These are phyloP conservation scores for Penicillium rolfsii DNA, from an alignment of 2,329 filamentous ascomycete species.

Conservation along the genomic window DNA sequence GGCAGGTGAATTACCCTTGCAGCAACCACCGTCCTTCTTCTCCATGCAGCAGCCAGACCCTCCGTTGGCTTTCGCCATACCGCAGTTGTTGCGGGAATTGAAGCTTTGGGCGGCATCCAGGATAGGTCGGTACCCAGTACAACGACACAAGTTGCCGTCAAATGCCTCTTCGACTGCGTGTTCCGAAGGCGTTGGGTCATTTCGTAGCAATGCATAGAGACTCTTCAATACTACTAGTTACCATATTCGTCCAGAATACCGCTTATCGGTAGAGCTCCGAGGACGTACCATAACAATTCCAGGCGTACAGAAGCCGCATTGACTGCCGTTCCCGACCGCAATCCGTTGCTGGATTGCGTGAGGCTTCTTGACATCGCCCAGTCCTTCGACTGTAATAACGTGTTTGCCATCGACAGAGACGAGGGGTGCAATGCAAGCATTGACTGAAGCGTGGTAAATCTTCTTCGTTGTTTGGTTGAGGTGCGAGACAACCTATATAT, in stretches of 20 bases:
- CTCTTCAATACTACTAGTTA: constrained; percentile 56
- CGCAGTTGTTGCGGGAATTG: constrained; percentile 56
- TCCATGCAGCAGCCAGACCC: constrained; percentile 75
- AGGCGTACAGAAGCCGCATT: constrained; percentile 95
- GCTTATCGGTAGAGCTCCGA: background rate
- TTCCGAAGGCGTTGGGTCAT: constrained; percentile 75
- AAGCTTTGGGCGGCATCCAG: constrained; percentile 93
- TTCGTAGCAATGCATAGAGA: constrained; percentile 87
- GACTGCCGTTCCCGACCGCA: constrained; percentile 86
- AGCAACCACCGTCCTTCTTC: constrained; percentile 65
- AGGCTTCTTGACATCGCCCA: constrained; percentile 82
- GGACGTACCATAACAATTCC: constrained; percentile 83
- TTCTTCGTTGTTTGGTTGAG: constrained; percentile 88
- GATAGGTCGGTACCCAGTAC: constrained; percentile 93
- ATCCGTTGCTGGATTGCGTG: constrained; percentile 91
- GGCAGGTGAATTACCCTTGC: constrained; percentile 61
- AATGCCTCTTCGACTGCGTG: constrained; percentile 94
- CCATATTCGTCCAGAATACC: background rate
- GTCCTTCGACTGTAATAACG: constrained; percentile 96
- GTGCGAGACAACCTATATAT: constrained; percentile 73
- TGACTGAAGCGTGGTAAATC: constrained; percentile 95
- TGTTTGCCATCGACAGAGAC: constrained; percentile 96
- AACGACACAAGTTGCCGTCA: constrained; percentile 93
- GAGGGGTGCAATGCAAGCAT: constrained; percentile 90
- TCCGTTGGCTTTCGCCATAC: constrained; percentile 60